phyloP scores from a whole-genome alignment of 169 alveolate species.

The Plasmodium yoelii region DNA sequence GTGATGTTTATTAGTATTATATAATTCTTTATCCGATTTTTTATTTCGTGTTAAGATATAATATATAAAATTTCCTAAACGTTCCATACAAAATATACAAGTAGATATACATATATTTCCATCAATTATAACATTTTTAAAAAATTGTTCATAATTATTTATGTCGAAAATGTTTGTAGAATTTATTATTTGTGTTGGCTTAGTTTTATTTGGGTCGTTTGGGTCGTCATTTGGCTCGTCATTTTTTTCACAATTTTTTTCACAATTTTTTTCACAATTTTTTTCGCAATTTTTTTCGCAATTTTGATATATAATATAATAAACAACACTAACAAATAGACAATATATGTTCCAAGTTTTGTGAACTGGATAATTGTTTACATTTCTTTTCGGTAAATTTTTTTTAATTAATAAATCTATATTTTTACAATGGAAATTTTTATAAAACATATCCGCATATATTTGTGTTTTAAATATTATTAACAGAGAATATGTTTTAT shows the following conservation, averaged over 20 bases:
- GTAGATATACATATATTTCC: conserved; percentile 47
- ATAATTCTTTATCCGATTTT: conserved; percentile 5
- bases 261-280: no score
- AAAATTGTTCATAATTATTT: conserved; percentile 37
- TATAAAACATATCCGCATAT: conserved; percentile 72
- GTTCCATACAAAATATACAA: conserved; percentile 46
- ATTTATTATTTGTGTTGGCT: not conserved
- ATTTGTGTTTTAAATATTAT: conserved; percentile 64
- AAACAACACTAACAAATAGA: conserved; percentile 33
- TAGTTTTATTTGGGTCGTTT: no score
- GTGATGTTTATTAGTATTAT: conserved; percentile 4
- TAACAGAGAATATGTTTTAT: conserved; percentile 36
- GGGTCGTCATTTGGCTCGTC: no score
- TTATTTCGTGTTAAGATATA: conserved; percentile 39
- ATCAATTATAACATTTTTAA: conserved; percentile 32
- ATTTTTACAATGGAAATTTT: conserved; percentile 45
- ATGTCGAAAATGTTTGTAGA: conserved; percentile 14
- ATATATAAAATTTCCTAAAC: conserved; percentile 19
- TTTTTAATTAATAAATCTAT: not conserved
- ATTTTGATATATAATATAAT: conserved; percentile 31
- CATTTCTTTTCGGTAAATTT: not conserved
- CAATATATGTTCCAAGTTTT: conserved; percentile 55
- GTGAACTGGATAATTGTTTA: not conserved
- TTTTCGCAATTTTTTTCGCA: no score
- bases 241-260: no score